Conservation (phyloP, 768 basidiomycete species). For the Lactarius psammicola region DNA sequence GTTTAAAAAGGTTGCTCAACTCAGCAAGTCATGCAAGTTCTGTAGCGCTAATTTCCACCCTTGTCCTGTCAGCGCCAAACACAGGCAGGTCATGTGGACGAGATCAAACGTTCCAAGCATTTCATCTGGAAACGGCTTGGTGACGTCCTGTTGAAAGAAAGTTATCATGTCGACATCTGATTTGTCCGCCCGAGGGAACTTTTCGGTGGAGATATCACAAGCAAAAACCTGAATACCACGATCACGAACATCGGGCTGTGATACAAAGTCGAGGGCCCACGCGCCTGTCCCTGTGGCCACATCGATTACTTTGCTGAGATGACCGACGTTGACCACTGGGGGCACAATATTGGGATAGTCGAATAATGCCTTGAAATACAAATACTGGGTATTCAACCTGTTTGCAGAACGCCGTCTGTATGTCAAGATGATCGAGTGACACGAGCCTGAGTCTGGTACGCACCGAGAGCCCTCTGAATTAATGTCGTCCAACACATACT, state of each 20-base stretch:
- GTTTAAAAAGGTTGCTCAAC: constrained; percentile 3
- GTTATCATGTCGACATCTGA: not conserved
- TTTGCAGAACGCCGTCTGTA: not conserved
- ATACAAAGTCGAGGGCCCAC: constrained; percentile 11
- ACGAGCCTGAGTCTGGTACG: not conserved
- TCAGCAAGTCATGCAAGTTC: not conserved
- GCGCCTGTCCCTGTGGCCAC: constrained; percentile 7
- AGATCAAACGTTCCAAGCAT: constrained; percentile 15
- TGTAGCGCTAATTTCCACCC: constrained; percentile 8
- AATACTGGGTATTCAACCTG: constrained; percentile 1
- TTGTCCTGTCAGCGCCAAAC: not conserved
- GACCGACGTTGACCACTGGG: not conserved
- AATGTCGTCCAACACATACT: not conserved
- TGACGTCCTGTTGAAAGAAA: constrained; percentile 13
- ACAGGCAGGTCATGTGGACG: not conserved
- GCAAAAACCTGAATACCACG: constrained; percentile 17
- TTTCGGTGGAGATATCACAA: constrained; percentile 8
- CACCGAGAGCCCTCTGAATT: constrained; percentile 2
- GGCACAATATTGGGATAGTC: constrained; percentile 4
- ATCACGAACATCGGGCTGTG: not conserved
- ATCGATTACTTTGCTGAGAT: constrained; percentile 7
- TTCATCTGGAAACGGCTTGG: constrained; percentile 4
- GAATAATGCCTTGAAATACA: not conserved
- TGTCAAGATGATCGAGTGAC: not conserved
- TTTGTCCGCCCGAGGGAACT: not conserved